phyloP scores from a whole-genome alignment of 2,329 filamentous ascomycete species.

The Cryphonectria radicalis region DNA sequence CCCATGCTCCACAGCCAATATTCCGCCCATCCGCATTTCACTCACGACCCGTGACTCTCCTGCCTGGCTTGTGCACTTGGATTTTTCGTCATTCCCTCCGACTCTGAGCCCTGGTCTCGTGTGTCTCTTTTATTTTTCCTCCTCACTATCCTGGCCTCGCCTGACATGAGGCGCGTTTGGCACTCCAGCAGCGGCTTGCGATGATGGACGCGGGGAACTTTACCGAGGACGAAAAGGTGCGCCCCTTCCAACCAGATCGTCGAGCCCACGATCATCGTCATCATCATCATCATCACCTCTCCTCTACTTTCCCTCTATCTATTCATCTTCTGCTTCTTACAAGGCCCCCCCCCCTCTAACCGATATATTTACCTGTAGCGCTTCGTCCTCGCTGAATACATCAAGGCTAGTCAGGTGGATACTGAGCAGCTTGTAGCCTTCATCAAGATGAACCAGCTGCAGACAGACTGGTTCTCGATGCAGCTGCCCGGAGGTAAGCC shows the following conservation, averaged over 20 bases:
- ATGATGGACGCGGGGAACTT: constrained; percentile 49
- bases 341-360: background rate
- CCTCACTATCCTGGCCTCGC: constrained; percentile 12
- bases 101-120: background rate
- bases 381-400: constrained; percentile 61
- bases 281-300: constrained; percentile 19
- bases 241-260: constrained; percentile 15
- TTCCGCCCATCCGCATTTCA: constrained; percentile 14
- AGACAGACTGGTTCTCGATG: constrained; percentile 42
- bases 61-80: constrained; percentile 20
- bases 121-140: background rate
- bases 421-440: constrained; percentile 52
- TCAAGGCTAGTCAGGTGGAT: constrained; percentile 59
- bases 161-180: constrained; percentile 27
- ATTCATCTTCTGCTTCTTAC: background rate
- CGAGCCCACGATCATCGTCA: constrained; percentile 1
- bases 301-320: background rate
- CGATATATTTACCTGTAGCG: constrained; percentile 46
- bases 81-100: constrained; percentile 17
- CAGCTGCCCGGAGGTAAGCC: constrained; percentile 41
- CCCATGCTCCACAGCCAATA: constrained; percentile 19
- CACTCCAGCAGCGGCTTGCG: constrained; percentile 28
- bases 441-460: constrained; percentile 42
- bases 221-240: constrained; percentile 58
- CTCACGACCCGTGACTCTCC: constrained; percentile 21